phyloP scores from a whole-genome alignment of 2,329 filamentous ascomycete species.

The Ophiostoma quercus region DNA sequence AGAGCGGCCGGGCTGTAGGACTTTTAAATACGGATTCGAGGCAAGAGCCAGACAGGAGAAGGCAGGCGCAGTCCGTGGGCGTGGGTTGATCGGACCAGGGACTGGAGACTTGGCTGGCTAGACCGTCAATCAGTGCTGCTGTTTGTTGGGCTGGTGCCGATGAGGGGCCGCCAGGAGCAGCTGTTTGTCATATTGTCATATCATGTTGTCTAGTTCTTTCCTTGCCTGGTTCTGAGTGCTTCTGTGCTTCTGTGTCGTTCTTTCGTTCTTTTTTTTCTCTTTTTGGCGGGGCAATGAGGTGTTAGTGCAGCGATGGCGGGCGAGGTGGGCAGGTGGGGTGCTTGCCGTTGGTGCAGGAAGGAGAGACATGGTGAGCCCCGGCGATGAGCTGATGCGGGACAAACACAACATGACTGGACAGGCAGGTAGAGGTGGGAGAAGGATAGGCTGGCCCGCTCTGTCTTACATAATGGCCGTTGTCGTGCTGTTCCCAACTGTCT shows the following conservation, averaged over 20 bases:
- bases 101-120: constrained; percentile 4
- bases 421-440: not conserved
- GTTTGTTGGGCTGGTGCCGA: constrained; percentile 17
- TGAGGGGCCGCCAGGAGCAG: constrained; percentile 14
- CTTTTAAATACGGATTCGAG: constrained; percentile 18
- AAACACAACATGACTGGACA: constrained; percentile 13
- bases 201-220: not conserved
- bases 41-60: constrained; percentile 5
- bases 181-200: constrained; percentile 13
- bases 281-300: constrained; percentile 24
- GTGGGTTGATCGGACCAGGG: constrained; percentile 5
- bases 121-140: not conserved
- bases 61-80: constrained; percentile 13
- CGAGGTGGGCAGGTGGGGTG: constrained; percentile 19
- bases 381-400: constrained; percentile 17
- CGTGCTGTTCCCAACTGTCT: not conserved
- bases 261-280: constrained; percentile 14
- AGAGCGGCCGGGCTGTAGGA: constrained; percentile 10
- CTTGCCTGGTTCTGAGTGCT: constrained; percentile 12
- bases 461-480: constrained; percentile 8
- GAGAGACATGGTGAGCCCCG: constrained; percentile 14
- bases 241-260: constrained; percentile 13
- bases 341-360: constrained; percentile 11
- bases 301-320: constrained; percentile 18
- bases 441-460: not conserved